These are phyloP conservation scores for Boletus subparvulus DNA, from an alignment of 768 basidiomycete genomes.

Conservation along the genomic window DNA sequence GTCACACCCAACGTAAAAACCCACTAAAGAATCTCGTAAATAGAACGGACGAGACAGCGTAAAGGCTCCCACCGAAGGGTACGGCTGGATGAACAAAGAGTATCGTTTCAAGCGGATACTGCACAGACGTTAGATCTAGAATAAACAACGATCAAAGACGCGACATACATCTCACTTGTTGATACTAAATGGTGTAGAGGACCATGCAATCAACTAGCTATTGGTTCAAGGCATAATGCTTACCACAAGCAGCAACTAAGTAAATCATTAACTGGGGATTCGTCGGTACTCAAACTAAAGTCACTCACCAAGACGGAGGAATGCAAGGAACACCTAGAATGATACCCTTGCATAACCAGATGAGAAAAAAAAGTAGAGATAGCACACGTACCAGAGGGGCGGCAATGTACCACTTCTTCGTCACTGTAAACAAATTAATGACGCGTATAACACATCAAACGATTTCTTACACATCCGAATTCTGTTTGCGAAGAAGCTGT, in stretches of 20 bases:
- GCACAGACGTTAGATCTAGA: background rate
- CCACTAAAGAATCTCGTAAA: constrained; percentile 22
- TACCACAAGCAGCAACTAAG: constrained; percentile 32
- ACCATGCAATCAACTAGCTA: background rate
- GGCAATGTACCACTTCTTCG: constrained; percentile 34
- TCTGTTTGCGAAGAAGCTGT: constrained; percentile 35
- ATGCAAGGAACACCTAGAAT: constrained; percentile 30
- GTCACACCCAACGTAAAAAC: constrained; percentile 33
- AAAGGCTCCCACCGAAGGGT: constrained; percentile 24
- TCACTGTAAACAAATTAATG: constrained; percentile 22
- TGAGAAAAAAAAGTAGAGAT: background rate
- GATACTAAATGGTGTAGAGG: constrained; percentile 21
- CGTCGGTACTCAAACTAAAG: background rate
- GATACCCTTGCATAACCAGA: background rate
- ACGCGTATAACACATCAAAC: background rate
- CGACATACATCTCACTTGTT: constrained; percentile 32
- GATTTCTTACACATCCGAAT: constrained; percentile 32
- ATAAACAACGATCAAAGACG: rapidly evolving
- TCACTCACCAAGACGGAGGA: constrained; percentile 33
- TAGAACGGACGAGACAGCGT: background rate
- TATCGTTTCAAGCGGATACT: constrained; percentile 31
- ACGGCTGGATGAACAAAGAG: constrained; percentile 32
- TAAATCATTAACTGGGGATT: constrained; percentile 4
- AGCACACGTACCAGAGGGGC: constrained; percentile 25
- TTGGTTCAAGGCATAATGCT: background rate